A percentile compares a stretch with the other conserved stretches of the same genome.
These are phyloP conservation scores for Exophiala viscosa DNA, from an alignment of 2,329 filamentous ascomycete species.

Conservation along the genomic window DNA sequence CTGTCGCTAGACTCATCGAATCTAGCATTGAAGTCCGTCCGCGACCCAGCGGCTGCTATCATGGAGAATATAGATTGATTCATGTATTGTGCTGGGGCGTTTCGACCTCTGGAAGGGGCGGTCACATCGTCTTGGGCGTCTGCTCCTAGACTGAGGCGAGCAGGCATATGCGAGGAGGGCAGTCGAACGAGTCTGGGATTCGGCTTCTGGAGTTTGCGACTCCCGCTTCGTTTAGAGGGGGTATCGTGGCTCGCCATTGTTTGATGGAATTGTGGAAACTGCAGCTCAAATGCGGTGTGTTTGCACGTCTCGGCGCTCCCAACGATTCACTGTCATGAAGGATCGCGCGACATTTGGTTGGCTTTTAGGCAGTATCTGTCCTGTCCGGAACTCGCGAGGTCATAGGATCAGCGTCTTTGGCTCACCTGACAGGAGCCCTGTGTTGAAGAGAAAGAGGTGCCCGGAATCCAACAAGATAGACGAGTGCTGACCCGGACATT, in stretches of 20 bases:
- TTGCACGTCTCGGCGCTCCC: background rate
- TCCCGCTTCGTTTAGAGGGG: slow-evolving; percentile 33
- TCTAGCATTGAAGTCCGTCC: slow-evolving; percentile 73
- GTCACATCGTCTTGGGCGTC: slow-evolving; percentile 61
- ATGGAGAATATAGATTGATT: slow-evolving; percentile 93
- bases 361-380: background rate
- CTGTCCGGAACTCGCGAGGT: background rate
- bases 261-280: background rate
- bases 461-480: slow-evolving; percentile 8
- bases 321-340: slow-evolving; percentile 1
- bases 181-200: slow-evolving; percentile 40
- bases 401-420: slow-evolving; percentile 13
- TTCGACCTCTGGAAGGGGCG: slow-evolving; percentile 45
- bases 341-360: slow-evolving; percentile 11
- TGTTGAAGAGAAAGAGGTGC: slow-evolving; percentile 7
- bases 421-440: slow-evolving; percentile 17
- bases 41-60: slow-evolving; percentile 81
- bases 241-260: slow-evolving; percentile 19
- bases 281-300: background rate
- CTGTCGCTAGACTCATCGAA: slow-evolving; percentile 84
- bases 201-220: slow-evolving; percentile 43
- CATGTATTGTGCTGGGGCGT: slow-evolving; percentile 61
- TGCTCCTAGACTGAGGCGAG: slow-evolving; percentile 55
- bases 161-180: slow-evolving; percentile 53
- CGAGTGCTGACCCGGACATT: slow-evolving; percentile 10